Evolutionary conservation across 371 early-diverging fungal genomes (phyloP), one percentile per base, ranked within the genome.

Genomic region (Rhizopus arrhizus): DNA sequence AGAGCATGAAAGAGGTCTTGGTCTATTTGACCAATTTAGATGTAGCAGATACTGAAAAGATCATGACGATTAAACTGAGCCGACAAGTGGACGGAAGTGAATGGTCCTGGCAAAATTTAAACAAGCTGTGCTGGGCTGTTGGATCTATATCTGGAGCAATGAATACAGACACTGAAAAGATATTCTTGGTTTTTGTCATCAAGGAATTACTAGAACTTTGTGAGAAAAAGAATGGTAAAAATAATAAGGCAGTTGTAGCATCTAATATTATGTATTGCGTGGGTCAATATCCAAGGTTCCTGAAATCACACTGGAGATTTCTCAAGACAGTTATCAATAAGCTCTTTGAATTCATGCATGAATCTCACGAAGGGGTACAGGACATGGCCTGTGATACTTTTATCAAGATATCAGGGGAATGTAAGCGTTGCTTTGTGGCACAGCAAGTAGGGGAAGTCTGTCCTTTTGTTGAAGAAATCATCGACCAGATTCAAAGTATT

Each of bases 331-430:
- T 99, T 13, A 94, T 98, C 58, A 97, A 96, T 86, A 99, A 99
- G 75, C 81, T 99, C 38, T 99, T 99, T 78, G 99, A 99, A 82
- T 99, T 99, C 77, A 99, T 99, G 99, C 96, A 98, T 69, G 99
- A 99, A 78, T 80, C 89, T 4, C 98, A 99, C 66, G 99, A 98
- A 80, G 99, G 99, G 80, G 98, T 99, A 15, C 97, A 98, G 73
- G 99, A 99, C 75, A 99, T 99, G 99, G 99, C 99, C 28, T 99
- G 99, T 78, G 99, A 99, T 75, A 99, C 99, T 3, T 99, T 99
- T 76, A 95, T 97, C 65, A 98, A 95, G 73, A 99, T 99, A 70
- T 85, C 97, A 13, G 94, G 96, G 70, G 97, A 97, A 71, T 97
- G 98, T 78, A 91, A 90, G 43, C 88, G 94, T 22, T 95, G 98